Conservation (phyloP, 2,329 filamentous ascomycete species). For the Penicillium sp. region DNA sequence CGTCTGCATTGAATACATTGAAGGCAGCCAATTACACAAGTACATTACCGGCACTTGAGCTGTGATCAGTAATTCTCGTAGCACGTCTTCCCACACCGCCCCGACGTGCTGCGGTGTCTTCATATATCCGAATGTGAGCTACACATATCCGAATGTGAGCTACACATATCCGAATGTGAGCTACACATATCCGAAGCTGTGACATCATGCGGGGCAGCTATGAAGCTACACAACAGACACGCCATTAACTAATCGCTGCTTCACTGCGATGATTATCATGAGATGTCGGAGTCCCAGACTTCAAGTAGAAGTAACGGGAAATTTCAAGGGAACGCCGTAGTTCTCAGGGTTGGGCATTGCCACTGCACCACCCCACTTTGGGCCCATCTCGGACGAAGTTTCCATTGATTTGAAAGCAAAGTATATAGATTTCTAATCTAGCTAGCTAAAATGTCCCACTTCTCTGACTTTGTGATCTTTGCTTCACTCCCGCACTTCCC, state of each 20-base stretch:
- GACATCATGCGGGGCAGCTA: constrained; percentile 9
- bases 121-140: not conserved
- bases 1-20: no score
- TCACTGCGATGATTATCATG: not conserved
- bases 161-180: not conserved
- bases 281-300: not conserved
- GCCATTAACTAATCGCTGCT: no score
- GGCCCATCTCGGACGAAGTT: not conserved
- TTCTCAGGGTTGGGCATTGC: not conserved
- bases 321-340: no score
- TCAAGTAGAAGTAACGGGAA: not conserved
- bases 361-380: not conserved
- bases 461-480: not conserved
- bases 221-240: not conserved
- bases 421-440: not conserved
- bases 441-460: not conserved
- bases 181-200: not conserved
- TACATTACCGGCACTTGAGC: no score
- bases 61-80: no score
- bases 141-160: not conserved
- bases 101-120: no score
- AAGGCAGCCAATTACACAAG: no score
- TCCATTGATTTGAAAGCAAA: constrained; percentile 27
- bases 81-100: no score
- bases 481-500: not conserved